Evolutionary conservation across 2,329 filamentous ascomycete genomes (phyloP), one percentile per base, ranked within the genome.

Genomic region (Diplodia corticola): DNA sequence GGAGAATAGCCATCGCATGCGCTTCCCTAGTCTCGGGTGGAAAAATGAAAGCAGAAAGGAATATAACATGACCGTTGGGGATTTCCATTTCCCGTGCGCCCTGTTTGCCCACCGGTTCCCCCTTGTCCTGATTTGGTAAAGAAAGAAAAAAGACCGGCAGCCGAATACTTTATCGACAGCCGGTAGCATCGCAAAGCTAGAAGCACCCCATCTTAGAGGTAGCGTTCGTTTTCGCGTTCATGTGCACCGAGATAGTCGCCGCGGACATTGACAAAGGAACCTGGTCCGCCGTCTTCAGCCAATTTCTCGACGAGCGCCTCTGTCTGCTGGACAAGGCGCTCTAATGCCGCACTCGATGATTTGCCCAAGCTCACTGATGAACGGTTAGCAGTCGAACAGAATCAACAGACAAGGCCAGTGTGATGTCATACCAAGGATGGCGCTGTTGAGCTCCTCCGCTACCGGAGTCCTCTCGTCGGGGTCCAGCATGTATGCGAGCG

Each of bases 361-460:
- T 96, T 96, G 59, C 95, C 95, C 2, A 97, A 84, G 0, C 92
- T 96, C 49, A 92, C 94, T 97, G 72, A 61, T 22, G 22, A 6
- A 24, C 4, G 37, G 71, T 80, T 71, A 79, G 73, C 71, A 68
- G 65, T 12, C 0, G 28, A 33, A 22, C 30, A 26, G 13, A 33
- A 37, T 54, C 2, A 5, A 5, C 20, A 7, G 22, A 37, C 20
- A 51, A 46, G n/a, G 35, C 24, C 26, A 67, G 50, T 9, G 28
- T 30, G 5, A 7, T 20, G n/a, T 74, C 71, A 51, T 73, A 96
- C 93, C 88, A 68, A 99, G 78, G 72, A 99, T 97, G 54, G 92
- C 93, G 68, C 92, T 91, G 78, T 98, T 98, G 66, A 99, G 82
- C 77, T 97, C 93, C 80, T 99, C 95, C 9, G 93, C 93, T 48